Evolutionary conservation across 108 stramenopile species (phyloP), one percentile per base, ranked within the genome.

Genomic region (Nitzschia sp.): DNA sequence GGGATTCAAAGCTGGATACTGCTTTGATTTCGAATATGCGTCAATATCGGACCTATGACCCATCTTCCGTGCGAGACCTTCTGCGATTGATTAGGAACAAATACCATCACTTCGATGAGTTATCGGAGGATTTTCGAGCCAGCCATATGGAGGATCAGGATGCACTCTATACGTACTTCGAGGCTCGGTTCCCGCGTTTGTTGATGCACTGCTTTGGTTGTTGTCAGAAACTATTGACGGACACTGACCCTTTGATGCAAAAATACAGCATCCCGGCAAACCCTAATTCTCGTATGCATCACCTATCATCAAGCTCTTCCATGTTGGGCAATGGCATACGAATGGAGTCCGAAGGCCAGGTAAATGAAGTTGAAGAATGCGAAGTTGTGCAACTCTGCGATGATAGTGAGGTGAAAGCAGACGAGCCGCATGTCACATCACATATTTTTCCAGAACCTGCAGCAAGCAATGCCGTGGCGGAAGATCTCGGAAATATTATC

Each of bases 11-110:
- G 37, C 75, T 98, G 19, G 96, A 97, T 59, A 57, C 63, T 24
- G 81, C 70, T 38, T 85, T 98, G 14, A 73, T 96, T 19, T 79
- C 77, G 38, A 95, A 95, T 69, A 87, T 91, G 10, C 75, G 82
- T 56, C 84, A 75, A 38, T 94, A 90, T 51, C 81, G 97, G 8
- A 95, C 92, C 15, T 98, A 98, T 60, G 97, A 97, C 63, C 84
- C 85, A 48, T 86, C 86, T 42, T 92, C 90, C 59, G 85, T 96
- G 39, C 72, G 95, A 24, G 97, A 98, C 69, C 77, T 87, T 20
- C 72, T 98, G 34, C 77, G 97, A 52, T 76, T 98, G 66, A 92
- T 98, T 66, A 77, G 97, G 41, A 98, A 98, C 70, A 98, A 98
- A 72, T 81, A 93, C 51, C 94, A 97, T 77, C 97, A 98, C 75